Evolutionary conservation across 805 yeast species (phyloP), one percentile per base, ranked within the genome.

Genomic region (Yarrowia sp.): DNA sequence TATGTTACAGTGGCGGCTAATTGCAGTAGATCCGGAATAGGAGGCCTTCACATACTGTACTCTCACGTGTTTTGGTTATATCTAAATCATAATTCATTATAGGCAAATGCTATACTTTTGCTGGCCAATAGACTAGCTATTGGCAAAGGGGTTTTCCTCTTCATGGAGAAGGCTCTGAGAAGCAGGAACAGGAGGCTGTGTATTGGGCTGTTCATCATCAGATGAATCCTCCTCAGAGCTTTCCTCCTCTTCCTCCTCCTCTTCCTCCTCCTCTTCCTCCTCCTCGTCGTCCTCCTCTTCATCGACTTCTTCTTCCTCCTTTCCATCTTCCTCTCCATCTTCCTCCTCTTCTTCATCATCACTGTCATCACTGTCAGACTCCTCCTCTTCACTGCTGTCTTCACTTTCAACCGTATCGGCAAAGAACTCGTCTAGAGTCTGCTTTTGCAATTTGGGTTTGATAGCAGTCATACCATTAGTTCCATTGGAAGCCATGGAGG

Each of bases 341-440:
- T 67, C 72, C 9, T 68, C 73, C 9, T 71, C 79, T 19, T 71
- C 75, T 9, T 73, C 78, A 9, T 75, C 76, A 7, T 75, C 76
- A 12, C 70, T 73, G 13, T 68, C 73, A 9, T 68, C 72, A 66
- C 67, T 79, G 14, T 69, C 74, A 13, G 70, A 47, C 5, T 47
- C 78, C 34, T 72, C 75, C 20, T 70, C 75, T 24, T 68, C 71
- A 15, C 67, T 71, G n/a, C 70, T 73, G 3, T 61, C 70, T 30
- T 68, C 69, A n/a, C 58, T 58, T n/a, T 69, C 72, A 9, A 58
- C 64, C 0, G 40, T 43, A 69, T 82, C 83, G 2, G 84, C 89
- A 72, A 93, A 87, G 75, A 93, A 93, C 70, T 93, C 98, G 74
- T 93, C 98, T 68, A 93, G 78, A 68, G 93, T 89, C 75, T 91